phyloP scores from a whole-genome alignment of 495 filamentous ascomycete genomes.

The Penicillium daleae region DNA sequence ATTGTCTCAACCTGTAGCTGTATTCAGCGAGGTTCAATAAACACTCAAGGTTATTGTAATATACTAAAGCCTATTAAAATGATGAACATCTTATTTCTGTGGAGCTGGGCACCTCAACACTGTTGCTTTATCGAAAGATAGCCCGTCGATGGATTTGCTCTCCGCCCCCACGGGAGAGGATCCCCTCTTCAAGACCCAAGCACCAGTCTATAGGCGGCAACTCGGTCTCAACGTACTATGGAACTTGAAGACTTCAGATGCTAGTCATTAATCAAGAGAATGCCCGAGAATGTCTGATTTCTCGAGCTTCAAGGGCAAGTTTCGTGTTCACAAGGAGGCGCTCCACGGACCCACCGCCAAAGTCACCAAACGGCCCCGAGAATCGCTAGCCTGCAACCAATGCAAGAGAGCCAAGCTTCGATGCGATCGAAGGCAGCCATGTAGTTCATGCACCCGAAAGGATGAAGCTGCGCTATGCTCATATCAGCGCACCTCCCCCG shows the following conservation, averaged over 20 bases:
- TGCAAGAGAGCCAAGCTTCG: background rate
- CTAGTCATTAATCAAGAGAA: background rate
- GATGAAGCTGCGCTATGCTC: background rate
- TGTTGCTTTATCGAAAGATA: background rate
- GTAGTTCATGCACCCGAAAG: background rate
- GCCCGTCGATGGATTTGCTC: background rate
- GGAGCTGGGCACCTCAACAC: background rate
- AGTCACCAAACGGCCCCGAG: constrained; percentile 3
- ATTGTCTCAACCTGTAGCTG: no score
- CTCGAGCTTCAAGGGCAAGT: background rate
- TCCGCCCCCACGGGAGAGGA: background rate
- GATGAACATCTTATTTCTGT: no score
- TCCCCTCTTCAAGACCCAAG: background rate
- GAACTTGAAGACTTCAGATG: background rate
- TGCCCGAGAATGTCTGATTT: background rate
- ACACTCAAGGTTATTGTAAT: no score
- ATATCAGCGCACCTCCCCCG: background rate
- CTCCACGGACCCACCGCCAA: background rate
- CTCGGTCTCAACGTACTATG: background rate
- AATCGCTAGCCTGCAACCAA: background rate
- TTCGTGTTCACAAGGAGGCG: background rate
- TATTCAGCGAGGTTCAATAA: background rate
- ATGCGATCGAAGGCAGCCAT: background rate
- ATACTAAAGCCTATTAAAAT: no score
- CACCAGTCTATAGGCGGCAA: background rate